Percentiles rank a stretch among this genome's conserved stretches.
These are phyloP conservation scores for Vanilla planifolia DNA, from an alignment of 106 monocot species.

Conservation along the genomic window DNA sequence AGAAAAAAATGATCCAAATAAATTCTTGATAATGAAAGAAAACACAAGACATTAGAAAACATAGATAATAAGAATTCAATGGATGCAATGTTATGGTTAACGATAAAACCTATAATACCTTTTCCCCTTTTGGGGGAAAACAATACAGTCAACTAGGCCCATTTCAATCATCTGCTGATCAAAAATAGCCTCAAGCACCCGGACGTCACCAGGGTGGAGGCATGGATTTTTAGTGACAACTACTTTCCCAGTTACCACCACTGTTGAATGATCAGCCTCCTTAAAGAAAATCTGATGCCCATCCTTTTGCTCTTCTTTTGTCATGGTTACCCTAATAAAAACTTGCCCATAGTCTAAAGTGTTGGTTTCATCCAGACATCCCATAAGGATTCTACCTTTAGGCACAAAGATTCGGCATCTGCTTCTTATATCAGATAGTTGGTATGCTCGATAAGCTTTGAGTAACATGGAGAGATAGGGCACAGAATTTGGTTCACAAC, in stretches of 20 bases:
- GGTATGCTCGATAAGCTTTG: conserved; percentile 55
- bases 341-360: conserved; percentile 78
- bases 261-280: conserved; percentile 45
- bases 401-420: conserved; percentile 79
- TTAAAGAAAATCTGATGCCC: conserved; percentile 26
- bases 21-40: background rate
- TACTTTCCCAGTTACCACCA: conserved; percentile 63
- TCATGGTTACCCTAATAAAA: conserved; percentile 67
- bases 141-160: conserved; percentile 71
- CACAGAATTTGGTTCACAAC: conserved; percentile 66
- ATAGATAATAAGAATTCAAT: background rate
- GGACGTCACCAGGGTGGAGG: conserved; percentile 90
- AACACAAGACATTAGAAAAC: background rate
- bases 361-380: conserved; percentile 85
- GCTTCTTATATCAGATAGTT: conserved; percentile 66
- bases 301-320: conserved; percentile 39
- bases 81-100: background rate
- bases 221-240: conserved; percentile 93
- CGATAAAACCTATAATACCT: conserved; percentile 33
- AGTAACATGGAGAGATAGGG: conserved; percentile 80
- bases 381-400: conserved; percentile 71
- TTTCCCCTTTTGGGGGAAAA: conserved; percentile 86
- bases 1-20: background rate
- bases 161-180: conserved; percentile 47
- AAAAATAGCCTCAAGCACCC: conserved; percentile 76